These are phyloP conservation scores for Salicornia ramosissima DNA, from an alignment of 148 eudicot species.

Conservation along the genomic window DNA sequence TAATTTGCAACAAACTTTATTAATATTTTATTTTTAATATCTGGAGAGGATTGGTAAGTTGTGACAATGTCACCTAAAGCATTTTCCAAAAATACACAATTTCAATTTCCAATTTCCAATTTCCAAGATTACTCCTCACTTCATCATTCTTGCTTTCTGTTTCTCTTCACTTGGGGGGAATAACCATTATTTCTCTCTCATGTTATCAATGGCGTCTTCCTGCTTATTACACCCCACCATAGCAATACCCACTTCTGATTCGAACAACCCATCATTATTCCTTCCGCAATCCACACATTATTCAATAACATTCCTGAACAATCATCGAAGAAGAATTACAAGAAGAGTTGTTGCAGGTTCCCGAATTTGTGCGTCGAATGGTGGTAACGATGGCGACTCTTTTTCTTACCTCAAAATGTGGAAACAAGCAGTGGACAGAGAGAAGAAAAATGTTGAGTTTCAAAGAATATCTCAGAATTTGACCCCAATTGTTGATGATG, in stretches of 20 bases:
- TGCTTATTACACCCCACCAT: neutral
- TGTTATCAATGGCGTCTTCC: constrained; percentile 5
- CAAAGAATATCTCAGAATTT: constrained; percentile 32
- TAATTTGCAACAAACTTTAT: no score
- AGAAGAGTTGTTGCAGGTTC: neutral
- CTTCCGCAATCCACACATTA: neutral
- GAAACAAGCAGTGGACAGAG: constrained; percentile 59
- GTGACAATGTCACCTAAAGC: no score
- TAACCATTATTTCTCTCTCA: neutral
- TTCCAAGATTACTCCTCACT: constrained; percentile 1
- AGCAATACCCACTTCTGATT: no score
- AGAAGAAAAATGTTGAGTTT: constrained; percentile 45
- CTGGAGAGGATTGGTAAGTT: no score
- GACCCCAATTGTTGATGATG: constrained; percentile 13
- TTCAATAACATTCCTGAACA: neutral
- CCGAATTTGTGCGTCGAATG: neutral
- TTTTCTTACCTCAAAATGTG: constrained; percentile 54
- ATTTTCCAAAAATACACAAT: neutral
- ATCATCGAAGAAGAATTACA: neutral
- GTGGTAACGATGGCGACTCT: constrained; percentile 33
- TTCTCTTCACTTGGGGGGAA: no score
- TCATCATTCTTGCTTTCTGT: neutral
- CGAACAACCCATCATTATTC: no score
- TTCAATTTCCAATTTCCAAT: neutral
- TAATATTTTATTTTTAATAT: no score